A percentile compares a stretch with the other conserved stretches of the same genome.
Conservation (phyloP, 1,284 basidiomycete genomes). For the Ganoderma lingzhi region DNA sequence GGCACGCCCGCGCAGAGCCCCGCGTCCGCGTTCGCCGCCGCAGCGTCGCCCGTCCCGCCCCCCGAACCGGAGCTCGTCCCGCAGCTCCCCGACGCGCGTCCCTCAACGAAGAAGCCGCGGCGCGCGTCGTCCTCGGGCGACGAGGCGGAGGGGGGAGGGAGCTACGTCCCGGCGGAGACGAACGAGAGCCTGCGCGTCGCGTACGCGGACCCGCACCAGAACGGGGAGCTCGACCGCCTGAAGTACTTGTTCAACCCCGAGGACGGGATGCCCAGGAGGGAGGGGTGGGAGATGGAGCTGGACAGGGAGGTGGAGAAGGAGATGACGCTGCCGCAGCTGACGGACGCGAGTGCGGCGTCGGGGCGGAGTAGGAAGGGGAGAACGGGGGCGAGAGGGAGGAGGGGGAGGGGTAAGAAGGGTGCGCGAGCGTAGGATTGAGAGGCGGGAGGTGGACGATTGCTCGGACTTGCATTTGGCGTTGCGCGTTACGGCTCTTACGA, state of each 20-base stretch:
- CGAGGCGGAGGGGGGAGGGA: slow-evolving; percentile 42
- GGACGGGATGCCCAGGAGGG: slow-evolving; percentile 24
- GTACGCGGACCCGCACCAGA: slow-evolving; percentile 74
- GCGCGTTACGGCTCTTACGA: slow-evolving; percentile 4
- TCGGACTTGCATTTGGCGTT: not conserved
- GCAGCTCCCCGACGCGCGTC: slow-evolving; percentile 8
- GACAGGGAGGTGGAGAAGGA: slow-evolving; percentile 29
- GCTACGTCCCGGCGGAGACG: not conserved
- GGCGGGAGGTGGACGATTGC: not conserved
- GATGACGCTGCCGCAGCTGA: slow-evolving; percentile 30
- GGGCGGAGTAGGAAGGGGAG: slow-evolving; percentile 9
- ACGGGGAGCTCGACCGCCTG: slow-evolving; percentile 60
- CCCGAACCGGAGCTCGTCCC: slow-evolving; percentile 14
- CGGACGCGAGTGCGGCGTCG: slow-evolving; percentile 14
- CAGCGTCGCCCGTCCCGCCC: not conserved
- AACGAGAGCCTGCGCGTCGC: slow-evolving; percentile 58
- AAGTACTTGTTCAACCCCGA: slow-evolving; percentile 46
- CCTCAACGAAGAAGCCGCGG: not conserved
- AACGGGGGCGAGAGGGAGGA: slow-evolving; percentile 16
- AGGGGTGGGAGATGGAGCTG: slow-evolving; percentile 30
- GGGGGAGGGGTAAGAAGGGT: slow-evolving; percentile 17
- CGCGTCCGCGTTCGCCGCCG: slow-evolving; percentile 5
- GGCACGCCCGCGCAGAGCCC: slow-evolving; percentile 10
- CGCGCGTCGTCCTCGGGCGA: slow-evolving; percentile 22
- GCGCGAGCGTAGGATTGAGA: not conserved